Conservation (phyloP, 208 protist genomes). For the Leishmania tropica region DNA sequence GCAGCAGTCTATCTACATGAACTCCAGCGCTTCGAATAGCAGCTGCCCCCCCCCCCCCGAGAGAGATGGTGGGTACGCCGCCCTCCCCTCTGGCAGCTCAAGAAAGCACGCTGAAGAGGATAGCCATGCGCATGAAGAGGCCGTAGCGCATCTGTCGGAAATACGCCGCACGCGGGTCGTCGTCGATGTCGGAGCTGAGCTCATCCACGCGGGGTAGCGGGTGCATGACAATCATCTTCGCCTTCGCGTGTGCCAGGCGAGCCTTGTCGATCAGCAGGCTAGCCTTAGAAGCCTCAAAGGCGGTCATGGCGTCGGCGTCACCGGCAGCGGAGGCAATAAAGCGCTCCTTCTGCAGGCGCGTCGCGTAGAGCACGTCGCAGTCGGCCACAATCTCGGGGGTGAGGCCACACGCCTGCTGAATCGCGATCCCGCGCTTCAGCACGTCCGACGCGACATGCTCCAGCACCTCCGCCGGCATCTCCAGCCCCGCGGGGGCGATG, state of each 20-base stretch:
- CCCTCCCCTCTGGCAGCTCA: slow-evolving; percentile 11
- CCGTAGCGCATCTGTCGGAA: slow-evolving; percentile 98
- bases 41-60: not conserved
- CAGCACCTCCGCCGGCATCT: slow-evolving; percentile 91
- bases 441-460: slow-evolving; percentile 52
- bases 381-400: slow-evolving; percentile 67
- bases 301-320: slow-evolving; percentile 58
- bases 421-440: slow-evolving; percentile 40
- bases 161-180: slow-evolving; percentile 96
- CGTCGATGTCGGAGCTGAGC: slow-evolving; percentile 92
- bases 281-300: slow-evolving; percentile 89
- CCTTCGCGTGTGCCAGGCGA: slow-evolving; percentile 70
- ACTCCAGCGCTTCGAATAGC: not conserved
- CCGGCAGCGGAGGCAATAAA: slow-evolving; percentile 65
- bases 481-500: slow-evolving; percentile 86
- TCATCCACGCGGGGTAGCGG: slow-evolving; percentile 98
- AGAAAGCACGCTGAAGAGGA: slow-evolving; percentile 92
- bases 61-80: too few relatives aligned
- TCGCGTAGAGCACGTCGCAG: slow-evolving; percentile 97
- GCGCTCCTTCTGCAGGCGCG: slow-evolving; percentile 97
- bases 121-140: slow-evolving; percentile 98
- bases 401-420: slow-evolving; percentile 34
- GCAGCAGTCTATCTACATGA: too few relatives aligned
- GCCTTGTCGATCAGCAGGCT: slow-evolving; percentile 75
- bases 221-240: slow-evolving; percentile 97